Conservation (phyloP, 2,329 filamentous ascomycete genomes). For the Diaporthe sp. region DNA sequence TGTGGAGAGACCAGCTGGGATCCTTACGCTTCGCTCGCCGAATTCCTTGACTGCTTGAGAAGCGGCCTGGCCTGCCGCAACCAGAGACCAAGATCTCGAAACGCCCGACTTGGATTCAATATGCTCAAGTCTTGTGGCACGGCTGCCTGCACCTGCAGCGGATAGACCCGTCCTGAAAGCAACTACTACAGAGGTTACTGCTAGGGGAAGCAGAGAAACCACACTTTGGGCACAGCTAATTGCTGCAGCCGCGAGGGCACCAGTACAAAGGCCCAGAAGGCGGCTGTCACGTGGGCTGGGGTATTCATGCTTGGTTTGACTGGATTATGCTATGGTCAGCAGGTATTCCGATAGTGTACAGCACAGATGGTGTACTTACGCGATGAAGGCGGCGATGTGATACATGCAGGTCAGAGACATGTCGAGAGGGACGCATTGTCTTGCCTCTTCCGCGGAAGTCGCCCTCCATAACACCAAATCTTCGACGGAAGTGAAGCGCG, state of each 20-base stretch:
- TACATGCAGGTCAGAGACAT: conserved; percentile 43
- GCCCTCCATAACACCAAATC: conserved; percentile 45
- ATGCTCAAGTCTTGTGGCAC: conserved; percentile 50
- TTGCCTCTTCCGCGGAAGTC: conserved; percentile 20
- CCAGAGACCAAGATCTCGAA: conserved; percentile 69
- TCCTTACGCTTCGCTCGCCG: conserved; percentile 65
- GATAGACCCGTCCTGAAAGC: conserved; percentile 76
- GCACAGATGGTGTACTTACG: background rate
- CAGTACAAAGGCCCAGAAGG: conserved; percentile 75
- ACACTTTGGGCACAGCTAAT: conserved; percentile 74
- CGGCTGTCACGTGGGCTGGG: background rate
- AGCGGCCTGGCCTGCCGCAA: conserved; percentile 69
- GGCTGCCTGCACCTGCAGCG: conserved; percentile 64
- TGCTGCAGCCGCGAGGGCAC: conserved; percentile 75
- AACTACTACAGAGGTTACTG: conserved; percentile 74
- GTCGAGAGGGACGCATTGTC: conserved; percentile 44
- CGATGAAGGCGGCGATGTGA: conserved; percentile 20
- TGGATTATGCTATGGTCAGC: background rate
- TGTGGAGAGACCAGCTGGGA: background rate
- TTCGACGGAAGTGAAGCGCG: conserved; percentile 44
- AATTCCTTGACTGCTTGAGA: conserved; percentile 67
- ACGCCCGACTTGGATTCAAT: conserved; percentile 59
- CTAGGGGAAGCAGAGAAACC: conserved; percentile 72
- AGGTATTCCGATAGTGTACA: too few relatives aligned
- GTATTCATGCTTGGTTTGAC: conserved; percentile 19